Base-by-base conservation (phyloP, 2,329 filamentous ascomycete genomes). In the Arthrinium puccinioides region DNA sequence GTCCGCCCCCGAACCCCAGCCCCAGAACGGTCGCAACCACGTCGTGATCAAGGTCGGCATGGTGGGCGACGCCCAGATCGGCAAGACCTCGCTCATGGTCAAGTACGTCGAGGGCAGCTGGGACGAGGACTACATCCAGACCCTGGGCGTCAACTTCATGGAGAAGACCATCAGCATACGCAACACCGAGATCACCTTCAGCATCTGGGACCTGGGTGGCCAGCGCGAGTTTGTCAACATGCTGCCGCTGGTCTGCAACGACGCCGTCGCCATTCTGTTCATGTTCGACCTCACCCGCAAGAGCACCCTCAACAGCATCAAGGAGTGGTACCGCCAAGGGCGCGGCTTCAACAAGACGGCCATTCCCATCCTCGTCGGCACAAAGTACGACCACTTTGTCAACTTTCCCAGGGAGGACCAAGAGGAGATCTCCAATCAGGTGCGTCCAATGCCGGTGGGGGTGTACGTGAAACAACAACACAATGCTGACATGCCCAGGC, bases 81-180 rank as follows among this genome's bases (percentile, higher is more conserved):
- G 92, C 57, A 98, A 98, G 76, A 98, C 92, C 14, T 96, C 89
- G 47, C 67, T 98, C 58, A 98, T 98, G 92, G 92, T 98, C 56
- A 98, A 98, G 63, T 98, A 98, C 57, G 92, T 98, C 39, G 92
- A 98, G 66, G 92, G 92, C 42, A 96, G 89, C 64, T 98, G 92
- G 88, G 92, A 98, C 62, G 92, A 98, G 66, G 92, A 98, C 61
- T 98, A 98, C 63, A 98, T 98, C 55, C 92, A 98, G 66, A 98
- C 92, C 16, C 69, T 98, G 30, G 92, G 92, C 49, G 92, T 98
- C 64, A 98, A 98, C 64, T 98, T 98, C 65, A 98, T 98, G 92
- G 92, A 98, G 63, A 98, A 98, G 74, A 98, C 92, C 24, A 98
- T 98, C 58, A 94, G 87, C 45, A 98, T 98, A 63, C 85, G 92